phyloP scores from a whole-genome alignment of 176 grass and related monocot genomes.

The Oryza brachyantha region DNA sequence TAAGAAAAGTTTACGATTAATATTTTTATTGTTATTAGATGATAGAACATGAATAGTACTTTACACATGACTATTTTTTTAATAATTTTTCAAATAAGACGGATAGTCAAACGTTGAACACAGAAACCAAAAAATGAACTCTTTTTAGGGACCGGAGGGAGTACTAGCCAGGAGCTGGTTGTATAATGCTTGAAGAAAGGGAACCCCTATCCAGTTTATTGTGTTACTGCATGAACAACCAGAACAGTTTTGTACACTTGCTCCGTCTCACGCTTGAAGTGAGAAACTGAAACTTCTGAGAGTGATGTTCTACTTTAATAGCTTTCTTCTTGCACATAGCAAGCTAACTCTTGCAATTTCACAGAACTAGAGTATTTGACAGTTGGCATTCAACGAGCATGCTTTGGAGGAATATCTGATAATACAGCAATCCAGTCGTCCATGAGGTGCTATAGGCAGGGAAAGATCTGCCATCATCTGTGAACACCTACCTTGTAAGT shows the following conservation, averaged over 20 bases:
- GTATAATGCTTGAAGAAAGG: constrained; percentile 9
- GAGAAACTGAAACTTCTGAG: neutral
- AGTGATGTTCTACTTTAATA: neutral
- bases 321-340: neutral
- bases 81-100: too few relatives aligned
- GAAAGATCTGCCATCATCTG: neutral
- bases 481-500: neutral
- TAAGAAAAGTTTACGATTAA: too few relatives aligned
- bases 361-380: neutral
- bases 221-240: neutral
- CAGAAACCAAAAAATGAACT: too few relatives aligned
- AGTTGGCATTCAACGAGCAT: neutral
- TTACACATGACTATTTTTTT: too few relatives aligned
- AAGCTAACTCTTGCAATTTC: neutral
- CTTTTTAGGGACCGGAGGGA: too few relatives aligned
- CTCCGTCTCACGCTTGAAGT: neutral
- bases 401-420: neutral
- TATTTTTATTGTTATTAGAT: too few relatives aligned
- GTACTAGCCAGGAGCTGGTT: neutral
- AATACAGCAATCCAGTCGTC: neutral
- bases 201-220: neutral
- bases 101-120: too few relatives aligned
- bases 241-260: neutral
- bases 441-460: neutral
- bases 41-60: too few relatives aligned